Evolutionary conservation across 139 green algal genomes (phyloP).

Genomic region (Desmodesmus armatus): DNA sequence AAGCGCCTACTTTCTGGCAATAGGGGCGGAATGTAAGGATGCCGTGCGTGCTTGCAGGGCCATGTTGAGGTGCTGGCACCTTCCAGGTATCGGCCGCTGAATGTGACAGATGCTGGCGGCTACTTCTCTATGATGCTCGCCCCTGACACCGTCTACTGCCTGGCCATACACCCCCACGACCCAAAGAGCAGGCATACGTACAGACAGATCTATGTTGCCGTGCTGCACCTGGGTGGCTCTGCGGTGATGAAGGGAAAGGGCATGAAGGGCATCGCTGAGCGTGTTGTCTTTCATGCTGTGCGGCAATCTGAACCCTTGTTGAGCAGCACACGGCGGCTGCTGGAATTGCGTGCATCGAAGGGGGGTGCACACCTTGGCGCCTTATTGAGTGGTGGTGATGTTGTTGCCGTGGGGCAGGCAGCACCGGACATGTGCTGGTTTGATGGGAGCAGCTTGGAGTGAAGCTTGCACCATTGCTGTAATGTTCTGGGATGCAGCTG

Average conservation of each 20-base stretch:
- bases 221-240: not conserved
- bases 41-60: not conserved
- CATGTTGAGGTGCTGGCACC: not conserved
- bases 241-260: not conserved
- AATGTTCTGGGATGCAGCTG: no score
- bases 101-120: not conserved
- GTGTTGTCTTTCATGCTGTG: not conserved
- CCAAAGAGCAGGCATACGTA: not conserved
- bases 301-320: no score
- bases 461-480: no score
- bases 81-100: not conserved
- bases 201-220: conserved; percentile 6
- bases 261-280: not conserved
- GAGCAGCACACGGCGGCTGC: no score
- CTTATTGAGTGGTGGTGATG: no score
- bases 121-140: conserved; percentile 42
- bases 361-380: no score
- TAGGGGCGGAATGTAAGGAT: no score
- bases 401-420: no score
- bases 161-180: conserved; percentile 35
- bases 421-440: no score
- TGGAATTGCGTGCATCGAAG: no score
- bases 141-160: conserved; percentile 18
- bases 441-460: no score
- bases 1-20: no score